Evolutionary conservation across 225 moss, liverwort and hornwort species (phyloP).

Genomic region (Lunularia cruciata): DNA sequence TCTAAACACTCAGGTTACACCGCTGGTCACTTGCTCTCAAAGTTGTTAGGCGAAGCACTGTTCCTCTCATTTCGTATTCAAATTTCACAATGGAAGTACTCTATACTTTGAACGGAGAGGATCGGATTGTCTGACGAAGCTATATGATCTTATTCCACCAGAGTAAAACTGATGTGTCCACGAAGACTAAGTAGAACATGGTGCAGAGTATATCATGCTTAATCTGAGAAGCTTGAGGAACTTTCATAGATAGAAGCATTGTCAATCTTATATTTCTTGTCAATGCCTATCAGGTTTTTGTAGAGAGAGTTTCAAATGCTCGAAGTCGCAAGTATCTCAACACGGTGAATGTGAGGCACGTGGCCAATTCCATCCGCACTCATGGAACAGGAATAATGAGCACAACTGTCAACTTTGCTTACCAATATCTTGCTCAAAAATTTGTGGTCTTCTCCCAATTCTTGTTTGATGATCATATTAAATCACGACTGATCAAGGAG

Average conservation of each 20-base stretch:
- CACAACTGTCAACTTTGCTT: constrained; percentile 93
- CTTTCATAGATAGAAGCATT: no score
- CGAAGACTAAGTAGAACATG: no score
- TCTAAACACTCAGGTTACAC: constrained; percentile 97
- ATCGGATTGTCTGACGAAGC: no score
- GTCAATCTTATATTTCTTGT: neutral
- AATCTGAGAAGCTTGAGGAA: no score
- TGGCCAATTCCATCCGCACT: constrained; percentile 96
- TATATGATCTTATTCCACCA: no score
- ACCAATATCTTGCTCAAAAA: constrained; percentile 94
- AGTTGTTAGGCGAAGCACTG: no score
- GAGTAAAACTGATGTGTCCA: no score
- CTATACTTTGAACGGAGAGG: no score
- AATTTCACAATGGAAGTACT: no score
- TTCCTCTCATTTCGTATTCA: no score
- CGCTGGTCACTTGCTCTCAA: neutral
- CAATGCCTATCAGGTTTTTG: constrained; percentile 67
- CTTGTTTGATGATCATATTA: constrained; percentile 95
- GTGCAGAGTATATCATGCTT: no score
- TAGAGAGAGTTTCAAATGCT: constrained; percentile 89
- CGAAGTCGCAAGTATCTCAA: constrained; percentile 90
- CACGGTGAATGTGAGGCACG: constrained; percentile 92
- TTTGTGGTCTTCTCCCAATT: constrained; percentile 96
- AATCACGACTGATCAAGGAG: constrained; percentile 88
- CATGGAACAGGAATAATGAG: constrained; percentile 97